Evolutionary conservation across 495 filamentous ascomycete species (phyloP).

Genomic region (Podospora sp.): DNA sequence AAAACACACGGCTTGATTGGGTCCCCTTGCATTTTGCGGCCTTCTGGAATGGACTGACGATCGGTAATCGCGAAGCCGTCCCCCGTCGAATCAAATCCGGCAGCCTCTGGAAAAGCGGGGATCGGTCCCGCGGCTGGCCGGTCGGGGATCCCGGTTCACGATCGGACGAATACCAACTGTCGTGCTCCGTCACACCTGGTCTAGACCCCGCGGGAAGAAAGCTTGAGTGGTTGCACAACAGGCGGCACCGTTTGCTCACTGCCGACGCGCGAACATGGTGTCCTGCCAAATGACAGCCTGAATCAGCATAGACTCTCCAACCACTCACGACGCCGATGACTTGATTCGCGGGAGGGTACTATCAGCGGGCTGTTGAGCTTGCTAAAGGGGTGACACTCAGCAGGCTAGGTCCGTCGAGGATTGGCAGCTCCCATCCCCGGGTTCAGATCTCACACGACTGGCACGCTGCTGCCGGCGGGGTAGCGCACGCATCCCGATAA

Average conservation of each 20-base stretch:
- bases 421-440: background rate
- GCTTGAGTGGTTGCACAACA: background rate
- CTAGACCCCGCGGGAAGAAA: background rate
- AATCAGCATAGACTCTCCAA: background rate
- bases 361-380: too few relatives aligned
- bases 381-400: too few relatives aligned
- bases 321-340: background rate
- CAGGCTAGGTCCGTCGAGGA: too few relatives aligned
- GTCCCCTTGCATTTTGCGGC: too few relatives aligned
- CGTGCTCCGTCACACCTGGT: background rate
- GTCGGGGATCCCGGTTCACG: too few relatives aligned
- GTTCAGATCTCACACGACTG: background rate
- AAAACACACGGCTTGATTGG: too few relatives aligned
- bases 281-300: background rate
- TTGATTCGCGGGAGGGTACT: too few relatives aligned
- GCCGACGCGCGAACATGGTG: background rate
- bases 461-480: slow-evolving; percentile 1
- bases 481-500: background rate
- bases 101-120: background rate
- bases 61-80: background rate
- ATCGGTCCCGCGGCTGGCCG: background rate
- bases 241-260: background rate
- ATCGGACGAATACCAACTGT: too few relatives aligned
- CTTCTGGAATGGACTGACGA: too few relatives aligned
- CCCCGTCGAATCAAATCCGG: background rate